A percentile compares a stretch with the other conserved stretches of the same genome.
These are phyloP conservation scores for Malassezia vespertilionis DNA, from an alignment of 1,284 basidiomycete species.

Conservation along the genomic window DNA sequence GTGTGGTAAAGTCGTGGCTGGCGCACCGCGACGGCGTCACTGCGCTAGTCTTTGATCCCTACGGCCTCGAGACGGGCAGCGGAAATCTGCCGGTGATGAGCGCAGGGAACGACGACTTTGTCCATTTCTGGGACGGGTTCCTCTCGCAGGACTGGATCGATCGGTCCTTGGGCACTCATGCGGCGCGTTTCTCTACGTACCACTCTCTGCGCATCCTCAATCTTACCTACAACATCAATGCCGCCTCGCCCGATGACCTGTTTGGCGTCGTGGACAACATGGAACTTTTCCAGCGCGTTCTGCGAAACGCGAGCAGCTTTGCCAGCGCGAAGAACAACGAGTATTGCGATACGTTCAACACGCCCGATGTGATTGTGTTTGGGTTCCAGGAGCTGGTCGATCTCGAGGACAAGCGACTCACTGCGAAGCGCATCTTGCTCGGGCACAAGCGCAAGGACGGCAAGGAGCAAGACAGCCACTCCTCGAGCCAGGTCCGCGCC, in stretches of 20 bases:
- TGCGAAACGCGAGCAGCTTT: conserved; percentile 24
- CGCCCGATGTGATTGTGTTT: conserved; percentile 82
- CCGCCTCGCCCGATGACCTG: conserved; percentile 67
- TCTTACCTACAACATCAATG: conserved; percentile 87
- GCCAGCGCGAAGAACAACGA: conserved; percentile 14
- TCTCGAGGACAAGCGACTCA: conserved; percentile 77
- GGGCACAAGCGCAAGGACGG: conserved; percentile 24
- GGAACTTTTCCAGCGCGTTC: conserved; percentile 26
- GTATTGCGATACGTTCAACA: conserved; percentile 2
- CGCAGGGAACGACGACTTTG: conserved; percentile 62
- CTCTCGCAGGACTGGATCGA: conserved; percentile 75
- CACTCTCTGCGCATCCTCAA: conserved; percentile 68
- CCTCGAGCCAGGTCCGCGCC: conserved; percentile 16
- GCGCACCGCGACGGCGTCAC: conserved; percentile 67
- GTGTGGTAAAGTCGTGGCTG: conserved; percentile 75
- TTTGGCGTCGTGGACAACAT: conserved; percentile 32
- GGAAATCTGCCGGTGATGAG: conserved; percentile 61
- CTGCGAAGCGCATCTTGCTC: conserved; percentile 52
- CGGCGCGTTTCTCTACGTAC: conserved; percentile 67
- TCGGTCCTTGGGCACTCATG: conserved; percentile 64
- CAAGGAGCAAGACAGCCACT: not conserved
- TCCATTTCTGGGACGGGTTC: conserved; percentile 82
- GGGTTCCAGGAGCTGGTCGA: conserved; percentile 94
- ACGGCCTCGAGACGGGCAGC: conserved; percentile 18
- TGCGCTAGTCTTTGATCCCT: conserved; percentile 56